Evolutionary conservation across 1,139 yeast genomes (phyloP).

Genomic region (Saccharomyces hybrid): DNA sequence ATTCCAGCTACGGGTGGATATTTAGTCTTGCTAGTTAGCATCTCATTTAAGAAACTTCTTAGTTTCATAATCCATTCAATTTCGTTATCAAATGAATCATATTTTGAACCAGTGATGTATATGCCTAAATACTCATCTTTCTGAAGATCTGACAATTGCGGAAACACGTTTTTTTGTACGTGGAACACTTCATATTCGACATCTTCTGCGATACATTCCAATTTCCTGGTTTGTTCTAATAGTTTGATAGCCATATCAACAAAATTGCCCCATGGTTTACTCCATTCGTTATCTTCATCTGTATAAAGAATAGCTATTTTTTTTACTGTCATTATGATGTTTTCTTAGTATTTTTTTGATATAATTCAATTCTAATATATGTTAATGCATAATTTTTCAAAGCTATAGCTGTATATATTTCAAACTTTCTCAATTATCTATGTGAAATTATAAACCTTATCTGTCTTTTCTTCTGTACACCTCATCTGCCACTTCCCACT

Average conservation of each 20-base stretch:
- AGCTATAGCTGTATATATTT: neutral
- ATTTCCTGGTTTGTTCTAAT: constrained; percentile 12
- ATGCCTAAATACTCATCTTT: constrained; percentile 30
- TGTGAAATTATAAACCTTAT: neutral
- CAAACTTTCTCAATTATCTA: neutral
- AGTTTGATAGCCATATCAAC: constrained; percentile 22
- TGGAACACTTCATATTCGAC: constrained; percentile 18
- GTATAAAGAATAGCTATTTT: constrained; percentile 27
- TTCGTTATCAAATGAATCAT: constrained; percentile 42
- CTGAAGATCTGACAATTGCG: constrained; percentile 15
- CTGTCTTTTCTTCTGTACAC: neutral
- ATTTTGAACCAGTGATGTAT: constrained; percentile 48
- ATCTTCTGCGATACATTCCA: constrained; percentile 8
- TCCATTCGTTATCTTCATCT: constrained; percentile 21
- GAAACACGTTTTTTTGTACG: constrained; percentile 22
- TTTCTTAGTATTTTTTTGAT: neutral
- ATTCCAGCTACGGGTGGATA: constrained; percentile 49
- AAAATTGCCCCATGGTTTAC: constrained; percentile 21
- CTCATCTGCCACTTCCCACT: neutral
- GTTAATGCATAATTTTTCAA: neutral
- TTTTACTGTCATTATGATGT: constrained; percentile 5
- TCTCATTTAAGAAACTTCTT: constrained; percentile 34
- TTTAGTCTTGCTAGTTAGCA: constrained; percentile 16
- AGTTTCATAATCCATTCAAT: constrained; percentile 41
- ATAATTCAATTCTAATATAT: neutral